These are phyloP conservation scores for Penicillium macrosclerotiorum DNA, from an alignment of 495 filamentous ascomycete species.

Conservation along the genomic window DNA sequence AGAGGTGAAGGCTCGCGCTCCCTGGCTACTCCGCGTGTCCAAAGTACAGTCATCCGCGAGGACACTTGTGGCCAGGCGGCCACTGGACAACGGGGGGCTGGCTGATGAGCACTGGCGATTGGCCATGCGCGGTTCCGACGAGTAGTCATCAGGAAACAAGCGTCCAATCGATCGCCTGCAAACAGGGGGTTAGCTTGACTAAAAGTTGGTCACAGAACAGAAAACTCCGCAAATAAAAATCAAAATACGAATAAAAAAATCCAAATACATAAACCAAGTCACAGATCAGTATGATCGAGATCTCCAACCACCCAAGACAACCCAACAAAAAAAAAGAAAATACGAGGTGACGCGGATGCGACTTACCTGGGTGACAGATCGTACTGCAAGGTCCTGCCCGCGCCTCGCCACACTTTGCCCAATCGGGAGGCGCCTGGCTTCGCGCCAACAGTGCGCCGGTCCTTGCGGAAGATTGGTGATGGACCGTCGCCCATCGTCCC, in stretches of 20 bases:
- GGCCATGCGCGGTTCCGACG: conserved; percentile 20
- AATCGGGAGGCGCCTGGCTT: conserved; percentile 1
- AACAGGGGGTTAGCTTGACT: conserved; percentile 3
- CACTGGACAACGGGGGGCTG: conserved; percentile 18
- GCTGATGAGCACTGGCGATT: conserved; percentile 23
- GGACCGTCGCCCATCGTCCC: conserved; percentile 10
- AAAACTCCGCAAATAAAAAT: too few species aligned
- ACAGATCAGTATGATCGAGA: too few species aligned
- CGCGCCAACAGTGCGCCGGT: background rate
- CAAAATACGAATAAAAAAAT: too few species aligned
- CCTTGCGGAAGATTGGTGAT: background rate
- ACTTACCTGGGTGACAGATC: conserved; percentile 13
- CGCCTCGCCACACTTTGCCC: conserved; percentile 4
- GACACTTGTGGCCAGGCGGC: conserved; percentile 20
- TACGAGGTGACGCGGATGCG: background rate
- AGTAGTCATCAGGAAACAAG: conserved; percentile 17
- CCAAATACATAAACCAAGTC: too few species aligned
- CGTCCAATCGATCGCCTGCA: conserved; percentile 13
- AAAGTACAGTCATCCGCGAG: conserved; percentile 19
- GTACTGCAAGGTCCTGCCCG: background rate
- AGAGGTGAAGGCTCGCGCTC: conserved; percentile 10
- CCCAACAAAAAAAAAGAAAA: too few species aligned
- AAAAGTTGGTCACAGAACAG: too few species aligned
- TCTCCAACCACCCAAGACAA: too few species aligned
- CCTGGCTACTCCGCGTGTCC: conserved; percentile 24